These are phyloP conservation scores for Penicillium samsonianum DNA, from an alignment of 495 filamentous ascomycete genomes.

Conservation along the genomic window DNA sequence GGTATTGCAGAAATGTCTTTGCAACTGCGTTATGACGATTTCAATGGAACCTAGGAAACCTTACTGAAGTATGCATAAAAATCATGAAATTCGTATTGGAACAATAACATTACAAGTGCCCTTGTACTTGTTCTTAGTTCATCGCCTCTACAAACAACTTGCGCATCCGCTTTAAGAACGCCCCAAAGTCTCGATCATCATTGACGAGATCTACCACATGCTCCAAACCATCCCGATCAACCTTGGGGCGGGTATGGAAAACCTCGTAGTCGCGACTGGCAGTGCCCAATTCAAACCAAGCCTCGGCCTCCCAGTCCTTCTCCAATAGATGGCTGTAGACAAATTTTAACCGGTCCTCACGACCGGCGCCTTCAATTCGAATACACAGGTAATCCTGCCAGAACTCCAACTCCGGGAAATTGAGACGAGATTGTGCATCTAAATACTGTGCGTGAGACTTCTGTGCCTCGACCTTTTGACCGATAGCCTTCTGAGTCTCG, in stretches of 20 bases:
- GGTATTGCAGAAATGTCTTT: conserved; percentile 1
- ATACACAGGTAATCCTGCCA: conserved; percentile 91
- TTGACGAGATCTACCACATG: conserved; percentile 70
- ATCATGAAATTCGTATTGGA: conserved; percentile 25
- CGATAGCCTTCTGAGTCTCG: conserved; percentile 69
- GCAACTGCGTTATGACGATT: conserved; percentile 13
- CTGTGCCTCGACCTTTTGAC: conserved; percentile 61
- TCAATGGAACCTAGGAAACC: conserved; percentile 15
- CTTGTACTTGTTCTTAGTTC: conserved; percentile 38
- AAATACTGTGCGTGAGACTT: conserved; percentile 62
- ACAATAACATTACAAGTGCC: conserved; percentile 7
- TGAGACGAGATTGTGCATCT: conserved; percentile 78
- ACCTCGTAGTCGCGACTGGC: conserved; percentile 82
- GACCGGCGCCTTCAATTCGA: conserved; percentile 85
- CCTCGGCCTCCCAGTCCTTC: conserved; percentile 84
- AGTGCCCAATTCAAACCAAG: conserved; percentile 88
- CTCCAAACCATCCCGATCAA: conserved; percentile 73
- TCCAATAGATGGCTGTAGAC: conserved; percentile 82
- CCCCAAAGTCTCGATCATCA: conserved; percentile 77
- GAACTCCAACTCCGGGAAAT: conserved; percentile 89
- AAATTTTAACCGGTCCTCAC: conserved; percentile 85
- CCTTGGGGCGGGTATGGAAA: conserved; percentile 71
- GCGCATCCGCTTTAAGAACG: conserved; percentile 89
- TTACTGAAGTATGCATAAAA: conserved; percentile 15
- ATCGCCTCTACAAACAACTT: conserved; percentile 69